Evolutionary conservation across 148 eudicot genomes (phyloP).

Genomic region (Talinum fruticosum): DNA sequence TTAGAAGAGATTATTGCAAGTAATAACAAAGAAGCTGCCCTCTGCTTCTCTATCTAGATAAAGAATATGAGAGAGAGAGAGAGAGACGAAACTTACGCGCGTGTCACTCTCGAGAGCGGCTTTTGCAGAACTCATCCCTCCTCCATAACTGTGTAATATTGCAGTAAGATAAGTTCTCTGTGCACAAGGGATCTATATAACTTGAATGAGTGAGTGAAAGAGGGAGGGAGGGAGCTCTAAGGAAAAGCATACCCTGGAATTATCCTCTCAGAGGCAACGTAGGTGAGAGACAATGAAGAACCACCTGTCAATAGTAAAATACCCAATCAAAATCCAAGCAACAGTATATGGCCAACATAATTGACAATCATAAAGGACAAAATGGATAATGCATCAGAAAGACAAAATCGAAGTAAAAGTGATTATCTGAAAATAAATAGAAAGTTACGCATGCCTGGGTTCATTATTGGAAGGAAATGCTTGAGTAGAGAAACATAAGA

Average conservation of each 20-base stretch:
- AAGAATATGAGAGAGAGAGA: neutral
- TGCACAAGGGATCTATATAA: neutral
- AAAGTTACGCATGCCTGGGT: slow-evolving; percentile 58
- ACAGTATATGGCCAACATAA: neutral
- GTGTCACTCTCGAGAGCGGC: slow-evolving; percentile 98
- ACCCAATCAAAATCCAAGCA: neutral
- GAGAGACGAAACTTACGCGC: slow-evolving; percentile 41
- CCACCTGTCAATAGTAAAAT: slow-evolving; percentile 57
- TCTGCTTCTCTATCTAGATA: neutral
- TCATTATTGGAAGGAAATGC: slow-evolving; percentile 93
- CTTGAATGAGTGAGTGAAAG: neutral
- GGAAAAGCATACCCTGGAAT: slow-evolving; percentile 75
- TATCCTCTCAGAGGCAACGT: slow-evolving; percentile 91
- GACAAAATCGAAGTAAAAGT: neutral
- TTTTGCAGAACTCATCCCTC: slow-evolving; percentile 99
- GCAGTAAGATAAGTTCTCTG: slow-evolving; percentile 5
- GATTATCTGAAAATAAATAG: neutral
- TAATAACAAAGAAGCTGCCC: neutral
- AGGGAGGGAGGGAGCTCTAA: neutral
- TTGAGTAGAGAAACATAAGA: slow-evolving; percentile 85
- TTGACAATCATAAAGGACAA: neutral
- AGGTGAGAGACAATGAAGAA: slow-evolving; percentile 85
- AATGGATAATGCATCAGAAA: neutral
- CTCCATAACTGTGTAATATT: slow-evolving; percentile 65
- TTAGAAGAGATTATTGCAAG: neutral